A percentile compares a stretch with the other conserved stretches of the same genome.
These are phyloP conservation scores for Leccinum boreale DNA, from an alignment of 768 basidiomycete genomes.

Conservation along the genomic window DNA sequence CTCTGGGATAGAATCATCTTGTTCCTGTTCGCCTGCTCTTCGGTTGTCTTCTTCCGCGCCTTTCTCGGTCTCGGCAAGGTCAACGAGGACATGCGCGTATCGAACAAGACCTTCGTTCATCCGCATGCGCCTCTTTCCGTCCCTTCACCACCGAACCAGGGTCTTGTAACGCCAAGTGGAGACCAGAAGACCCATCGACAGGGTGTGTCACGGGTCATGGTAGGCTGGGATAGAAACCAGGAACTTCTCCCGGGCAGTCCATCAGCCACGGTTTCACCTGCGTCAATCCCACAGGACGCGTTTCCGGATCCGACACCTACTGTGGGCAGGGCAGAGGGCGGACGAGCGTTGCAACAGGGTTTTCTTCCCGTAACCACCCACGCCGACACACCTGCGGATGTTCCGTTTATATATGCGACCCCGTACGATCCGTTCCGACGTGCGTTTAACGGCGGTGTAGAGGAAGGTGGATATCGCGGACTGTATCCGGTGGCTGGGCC, in stretches of 20 bases:
- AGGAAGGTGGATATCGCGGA: not conserved
- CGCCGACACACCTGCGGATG: not conserved
- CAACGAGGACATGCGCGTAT: not conserved
- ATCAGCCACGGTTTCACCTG: not conserved
- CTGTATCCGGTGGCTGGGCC: conserved; percentile 9
- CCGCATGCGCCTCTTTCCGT: not conserved
- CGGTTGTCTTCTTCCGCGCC: conserved; percentile 26
- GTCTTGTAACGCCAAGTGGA: not conserved
- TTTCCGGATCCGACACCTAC: conserved; percentile 23
- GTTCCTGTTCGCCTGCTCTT: conserved; percentile 22
- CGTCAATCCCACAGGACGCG: conserved; percentile 17
- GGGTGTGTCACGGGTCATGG: conserved; percentile 4
- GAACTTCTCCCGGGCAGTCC: conserved; percentile 13
- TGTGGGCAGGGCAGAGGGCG: not conserved
- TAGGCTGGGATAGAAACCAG: conserved; percentile 20
- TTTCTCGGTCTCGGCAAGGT: conserved; percentile 21
- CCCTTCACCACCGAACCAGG: not conserved
- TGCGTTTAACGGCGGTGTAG: conserved; percentile 8
- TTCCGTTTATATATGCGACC: conserved; percentile 1
- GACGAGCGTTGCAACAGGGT: not conserved
- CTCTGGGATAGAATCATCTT: conserved; percentile 24
- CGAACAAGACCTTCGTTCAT: not conserved
- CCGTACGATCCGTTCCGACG: conserved; percentile 23
- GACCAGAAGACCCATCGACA: not conserved
- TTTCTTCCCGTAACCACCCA: not conserved